A percentile compares a stretch with the other conserved stretches of the same genome.
Conservation (phyloP, 2,329 filamentous ascomycete species). For the Setomelanomma holmii region DNA sequence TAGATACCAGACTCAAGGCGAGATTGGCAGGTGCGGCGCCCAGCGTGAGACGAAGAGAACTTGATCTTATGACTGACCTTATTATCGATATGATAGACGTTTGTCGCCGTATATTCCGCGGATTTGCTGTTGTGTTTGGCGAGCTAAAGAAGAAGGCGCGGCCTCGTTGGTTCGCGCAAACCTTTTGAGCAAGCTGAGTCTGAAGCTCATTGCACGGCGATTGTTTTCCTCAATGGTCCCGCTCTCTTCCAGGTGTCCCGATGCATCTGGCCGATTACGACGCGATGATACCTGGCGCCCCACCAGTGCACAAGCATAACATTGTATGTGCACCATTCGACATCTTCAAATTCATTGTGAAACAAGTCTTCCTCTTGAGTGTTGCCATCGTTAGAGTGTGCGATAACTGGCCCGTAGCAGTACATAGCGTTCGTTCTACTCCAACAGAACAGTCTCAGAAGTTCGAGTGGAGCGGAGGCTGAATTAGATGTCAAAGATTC, state of each 20-base stretch:
- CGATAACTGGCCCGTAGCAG: slow-evolving; percentile 3
- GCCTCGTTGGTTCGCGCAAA: no score
- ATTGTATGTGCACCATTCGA: slow-evolving; percentile 8
- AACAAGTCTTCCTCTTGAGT: slow-evolving; percentile 3
- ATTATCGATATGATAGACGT: no score
- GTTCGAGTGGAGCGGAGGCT: background rate
- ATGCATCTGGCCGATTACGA: slow-evolving; percentile 6
- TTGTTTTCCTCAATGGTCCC: background rate
- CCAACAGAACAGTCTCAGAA: background rate
- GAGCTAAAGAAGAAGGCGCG: no score
- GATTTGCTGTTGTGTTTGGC: no score
- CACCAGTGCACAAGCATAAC: slow-evolving; percentile 3
- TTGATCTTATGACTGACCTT: no score
- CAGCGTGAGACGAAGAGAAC: no score
- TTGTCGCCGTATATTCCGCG: no score
- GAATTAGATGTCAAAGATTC: background rate
- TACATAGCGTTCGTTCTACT: background rate
- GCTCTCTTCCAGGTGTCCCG: slow-evolving; percentile 5
- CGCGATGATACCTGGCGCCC: background rate
- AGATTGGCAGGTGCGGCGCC: no score
- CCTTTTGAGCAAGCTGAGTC: no score
- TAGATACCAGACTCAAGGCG: no score
- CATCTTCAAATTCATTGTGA: slow-evolving; percentile 1
- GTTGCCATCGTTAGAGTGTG: background rate
- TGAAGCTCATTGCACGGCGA: background rate